Percentiles rank a stretch among this genome's conserved stretches.
Conservation (phyloP, 2,329 filamentous ascomycete species). For the Cercospora zeae-maydis region DNA sequence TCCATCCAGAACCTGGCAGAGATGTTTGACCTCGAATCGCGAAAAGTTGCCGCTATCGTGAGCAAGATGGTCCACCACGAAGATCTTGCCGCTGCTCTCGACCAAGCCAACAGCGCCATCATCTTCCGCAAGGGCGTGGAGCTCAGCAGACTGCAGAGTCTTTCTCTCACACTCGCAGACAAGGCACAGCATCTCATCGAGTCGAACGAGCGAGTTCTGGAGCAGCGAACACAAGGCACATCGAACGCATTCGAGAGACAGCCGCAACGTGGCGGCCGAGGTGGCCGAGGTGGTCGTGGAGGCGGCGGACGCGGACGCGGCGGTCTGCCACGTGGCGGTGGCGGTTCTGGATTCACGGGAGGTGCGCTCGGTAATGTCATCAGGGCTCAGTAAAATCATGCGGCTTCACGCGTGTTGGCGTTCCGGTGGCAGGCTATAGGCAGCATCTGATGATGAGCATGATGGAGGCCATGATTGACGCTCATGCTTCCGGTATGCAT, state of each 20-base stretch:
- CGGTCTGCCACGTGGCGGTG: conserved; percentile 65
- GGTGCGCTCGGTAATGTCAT: conserved; percentile 66
- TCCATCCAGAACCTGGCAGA: conserved; percentile 76
- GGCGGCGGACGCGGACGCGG: conserved; percentile 54
- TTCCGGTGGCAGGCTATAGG: conserved; percentile 10
- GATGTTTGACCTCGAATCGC: conserved; percentile 92
- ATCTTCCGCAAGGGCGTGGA: conserved; percentile 99
- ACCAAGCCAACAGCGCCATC: conserved; percentile 95
- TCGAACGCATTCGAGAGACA: conserved; percentile 93
- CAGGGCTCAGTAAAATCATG: conserved; percentile 42
- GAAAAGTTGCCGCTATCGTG: conserved; percentile 91
- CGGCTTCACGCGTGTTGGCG: conserved; percentile 14
- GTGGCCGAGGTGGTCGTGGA: conserved; percentile 59
- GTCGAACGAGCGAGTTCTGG: conserved; percentile 92
- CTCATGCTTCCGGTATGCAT: conserved; percentile 3
- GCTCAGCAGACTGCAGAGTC: conserved; percentile 88
- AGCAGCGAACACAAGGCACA: conserved; percentile 94
- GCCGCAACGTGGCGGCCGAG: conserved; percentile 67
- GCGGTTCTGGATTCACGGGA: conserved; percentile 77
- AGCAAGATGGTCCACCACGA: conserved; percentile 99
- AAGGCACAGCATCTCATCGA: conserved; percentile 96
- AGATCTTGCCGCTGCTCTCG: conserved; percentile 89
- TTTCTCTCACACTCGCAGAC: conserved; percentile 89
- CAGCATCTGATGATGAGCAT: conserved; percentile 4
- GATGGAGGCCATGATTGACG: conserved; percentile 1